Base-by-base conservation (phyloP, 2,329 filamentous ascomycete genomes). In the Diaporthe vaccinii region DNA sequence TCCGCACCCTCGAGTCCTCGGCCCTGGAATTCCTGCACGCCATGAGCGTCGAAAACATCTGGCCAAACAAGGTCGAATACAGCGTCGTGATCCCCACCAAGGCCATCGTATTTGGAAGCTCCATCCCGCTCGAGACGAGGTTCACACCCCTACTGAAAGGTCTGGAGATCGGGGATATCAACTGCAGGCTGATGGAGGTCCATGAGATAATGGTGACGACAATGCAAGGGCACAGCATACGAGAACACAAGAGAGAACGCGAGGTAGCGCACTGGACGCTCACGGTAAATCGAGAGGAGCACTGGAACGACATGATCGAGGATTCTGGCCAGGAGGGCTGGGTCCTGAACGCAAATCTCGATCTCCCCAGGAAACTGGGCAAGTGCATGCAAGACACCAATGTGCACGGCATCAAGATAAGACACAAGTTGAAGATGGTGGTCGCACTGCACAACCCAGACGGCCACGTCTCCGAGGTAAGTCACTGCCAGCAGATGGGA, bases 41-140 rank as follows among this genome's bases (percentile, higher is more conserved):
- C 65, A 97, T 98, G 95, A 95, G 94, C 77, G 96, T 98, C 78
- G 96, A 98, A 84, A 98, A 98, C 81, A 94, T 98, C 78, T 99
- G 97, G 97, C 94, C 95, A 8, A 97, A 98, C 86, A 99, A 99
- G 87, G 91, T 98, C 79, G 95, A 98, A 83, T 99, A 99, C 85
- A 96, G 95, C 41, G 95, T 99, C 77, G 92, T 95, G 75, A 94
- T 98, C 15, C 96, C 97, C 0, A 96, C 95, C 81, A 98, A 98
- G 86, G 97, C 97, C 2, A 93, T 98, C 72, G 94, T 98, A 25
- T 98, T 98, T 80, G 97, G 97, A 68, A 97, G 95, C n/a, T 89
- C 90, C 31, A 92, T 98, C 67, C 91, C 92, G 1, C 89, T 98
- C 76, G 93, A 98, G 79, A 96, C 98, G 86, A 92, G 94, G 77